These are phyloP conservation scores for Geranium brycei DNA, from an alignment of 345 rosid species.

Conservation along the genomic window DNA sequence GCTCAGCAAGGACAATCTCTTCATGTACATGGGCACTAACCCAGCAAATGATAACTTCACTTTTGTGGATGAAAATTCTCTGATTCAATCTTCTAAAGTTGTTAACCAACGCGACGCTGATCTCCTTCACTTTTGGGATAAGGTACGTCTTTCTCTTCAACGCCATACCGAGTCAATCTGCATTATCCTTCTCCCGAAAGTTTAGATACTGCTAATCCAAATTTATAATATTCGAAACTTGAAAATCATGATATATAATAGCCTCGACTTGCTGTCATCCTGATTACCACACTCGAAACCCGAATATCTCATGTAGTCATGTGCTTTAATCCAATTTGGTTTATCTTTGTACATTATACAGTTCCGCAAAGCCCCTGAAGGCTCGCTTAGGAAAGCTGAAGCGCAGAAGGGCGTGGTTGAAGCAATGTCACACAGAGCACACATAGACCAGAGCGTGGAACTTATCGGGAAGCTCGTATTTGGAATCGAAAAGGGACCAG, in stretches of 20 bases:
- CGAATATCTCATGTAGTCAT: too few relatives aligned
- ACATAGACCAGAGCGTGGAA: constrained; percentile 62
- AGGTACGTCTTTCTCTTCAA: constrained; percentile 33
- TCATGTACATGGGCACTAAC: constrained; percentile 72
- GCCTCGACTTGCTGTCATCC: too few relatives aligned
- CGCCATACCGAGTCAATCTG: neutral
- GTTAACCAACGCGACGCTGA: constrained; percentile 98
- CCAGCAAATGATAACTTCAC: constrained; percentile 86
- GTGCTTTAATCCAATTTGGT: neutral
- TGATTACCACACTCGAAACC: too few relatives aligned
- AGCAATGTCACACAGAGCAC: constrained; percentile 87
- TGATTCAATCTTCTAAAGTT: constrained; percentile 45
- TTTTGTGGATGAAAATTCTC: constrained; percentile 51
- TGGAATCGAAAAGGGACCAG: constrained; percentile 59
- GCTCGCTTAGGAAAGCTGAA: constrained; percentile 53
- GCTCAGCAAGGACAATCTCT: constrained; percentile 42
- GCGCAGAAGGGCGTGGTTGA: constrained; percentile 78
- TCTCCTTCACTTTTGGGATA: constrained; percentile 87
- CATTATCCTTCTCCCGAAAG: too few relatives aligned
- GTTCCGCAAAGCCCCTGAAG: constrained; percentile 93
- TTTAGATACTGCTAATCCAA: neutral
- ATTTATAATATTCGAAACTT: too few relatives aligned
- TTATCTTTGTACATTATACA: constrained; percentile 15
- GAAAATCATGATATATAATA: too few relatives aligned
- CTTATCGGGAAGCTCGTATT: constrained; percentile 76